A percentile compares a stretch with the other conserved stretches of the same genome.
Evolutionary conservation across 257 asterid genomes (phyloP).

Genomic region (Solanum commersonii): DNA sequence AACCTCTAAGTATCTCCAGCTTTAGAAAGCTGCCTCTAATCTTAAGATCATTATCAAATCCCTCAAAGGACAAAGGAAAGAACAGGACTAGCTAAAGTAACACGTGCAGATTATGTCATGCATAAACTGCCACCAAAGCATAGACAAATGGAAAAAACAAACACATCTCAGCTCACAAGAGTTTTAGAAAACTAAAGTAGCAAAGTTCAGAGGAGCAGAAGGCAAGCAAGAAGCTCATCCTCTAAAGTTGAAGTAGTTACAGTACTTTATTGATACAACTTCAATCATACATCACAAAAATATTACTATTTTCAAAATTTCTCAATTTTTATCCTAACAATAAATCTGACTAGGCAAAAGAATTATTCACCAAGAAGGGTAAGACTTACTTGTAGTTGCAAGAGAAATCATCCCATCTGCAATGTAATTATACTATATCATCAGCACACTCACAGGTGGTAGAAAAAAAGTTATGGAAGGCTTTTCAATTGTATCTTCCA

Average conservation of each 20-base stretch:
- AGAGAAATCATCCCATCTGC: constrained; percentile 69
- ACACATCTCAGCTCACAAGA: background rate
- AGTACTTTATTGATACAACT: background rate
- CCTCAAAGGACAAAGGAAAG: background rate
- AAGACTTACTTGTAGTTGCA: constrained; percentile 66
- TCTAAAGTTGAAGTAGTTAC: background rate
- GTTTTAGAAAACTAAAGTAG: background rate
- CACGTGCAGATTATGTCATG: background rate
- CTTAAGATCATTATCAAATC: background rate
- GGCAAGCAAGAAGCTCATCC: background rate
- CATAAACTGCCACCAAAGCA: background rate
- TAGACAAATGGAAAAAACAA: background rate
- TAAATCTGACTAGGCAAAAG: background rate
- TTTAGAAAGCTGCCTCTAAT: background rate
- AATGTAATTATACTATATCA: constrained; percentile 4
- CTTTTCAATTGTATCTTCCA: background rate
- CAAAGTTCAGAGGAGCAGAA: background rate
- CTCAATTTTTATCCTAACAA: background rate
- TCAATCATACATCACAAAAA: background rate
- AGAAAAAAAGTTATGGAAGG: background rate
- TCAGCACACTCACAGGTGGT: constrained; percentile 8
- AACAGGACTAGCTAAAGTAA: background rate
- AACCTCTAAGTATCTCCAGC: background rate
- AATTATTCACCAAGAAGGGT: background rate
- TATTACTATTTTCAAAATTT: background rate